Conservation (phyloP, 176 grass and related monocot species). For the Paspalum notatum region DNA sequence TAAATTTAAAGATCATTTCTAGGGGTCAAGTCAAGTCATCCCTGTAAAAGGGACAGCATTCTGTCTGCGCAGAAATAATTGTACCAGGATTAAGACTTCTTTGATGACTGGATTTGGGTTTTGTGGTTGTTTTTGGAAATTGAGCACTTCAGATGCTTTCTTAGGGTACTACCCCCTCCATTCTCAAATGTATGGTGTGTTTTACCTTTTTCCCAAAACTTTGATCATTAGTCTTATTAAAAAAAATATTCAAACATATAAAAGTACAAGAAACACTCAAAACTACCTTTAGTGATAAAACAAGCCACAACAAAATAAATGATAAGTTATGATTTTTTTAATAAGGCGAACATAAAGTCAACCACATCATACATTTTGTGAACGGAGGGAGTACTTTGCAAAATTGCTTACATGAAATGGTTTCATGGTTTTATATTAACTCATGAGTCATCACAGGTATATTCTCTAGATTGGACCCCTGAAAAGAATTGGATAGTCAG, state of each 20-base stretch:
- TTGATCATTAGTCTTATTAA: too few species aligned
- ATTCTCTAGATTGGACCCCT: conserved; percentile 98
- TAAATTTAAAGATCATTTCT: not conserved
- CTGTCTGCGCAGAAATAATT: not conserved
- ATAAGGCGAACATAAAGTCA: too few species aligned
- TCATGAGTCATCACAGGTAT: conserved; percentile 63
- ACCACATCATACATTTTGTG: too few species aligned
- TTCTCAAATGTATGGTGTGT: too few species aligned
- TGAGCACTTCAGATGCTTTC: conserved; percentile 9
- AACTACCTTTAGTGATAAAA: too few species aligned
- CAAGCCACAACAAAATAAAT: too few species aligned
- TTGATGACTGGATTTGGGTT: conserved; percentile 14
- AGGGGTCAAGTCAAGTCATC: not conserved
- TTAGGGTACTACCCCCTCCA: not conserved
- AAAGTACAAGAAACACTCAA: too few species aligned
- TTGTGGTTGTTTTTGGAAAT: not conserved
- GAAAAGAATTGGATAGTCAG: conserved; percentile 99
- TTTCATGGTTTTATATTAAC: conserved; percentile 34
- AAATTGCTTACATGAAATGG: conserved; percentile 6
- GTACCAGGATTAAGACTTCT: not conserved
- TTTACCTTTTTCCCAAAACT: too few species aligned
- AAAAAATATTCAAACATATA: too few species aligned
- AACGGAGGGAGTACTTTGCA: too few species aligned
- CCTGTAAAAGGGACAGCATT: not conserved
- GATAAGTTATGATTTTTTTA: too few species aligned